A percentile compares a stretch with the other conserved stretches of the same genome.
phyloP scores from a whole-genome alignment of 495 filamentous ascomycete genomes.

The Tuber microsphaerosporum region DNA sequence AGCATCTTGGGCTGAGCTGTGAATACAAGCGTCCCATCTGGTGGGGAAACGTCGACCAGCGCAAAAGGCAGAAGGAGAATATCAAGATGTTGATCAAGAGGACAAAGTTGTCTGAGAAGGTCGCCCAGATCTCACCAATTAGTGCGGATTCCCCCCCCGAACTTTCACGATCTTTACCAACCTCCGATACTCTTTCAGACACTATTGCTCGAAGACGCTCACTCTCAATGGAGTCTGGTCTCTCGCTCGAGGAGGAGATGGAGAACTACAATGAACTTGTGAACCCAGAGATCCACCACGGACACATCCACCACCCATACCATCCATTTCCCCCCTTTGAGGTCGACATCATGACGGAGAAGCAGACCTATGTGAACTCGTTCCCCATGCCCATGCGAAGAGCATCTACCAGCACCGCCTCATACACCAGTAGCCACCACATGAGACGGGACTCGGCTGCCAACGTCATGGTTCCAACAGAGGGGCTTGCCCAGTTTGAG shows the following conservation, averaged over 20 bases:
- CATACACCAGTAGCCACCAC: slow-evolving; percentile 31
- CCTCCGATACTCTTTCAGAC: slow-evolving; percentile 70
- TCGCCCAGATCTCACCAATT: slow-evolving; percentile 50
- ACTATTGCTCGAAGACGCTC: slow-evolving; percentile 61
- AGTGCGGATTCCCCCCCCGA: slow-evolving; percentile 63
- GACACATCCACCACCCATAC: slow-evolving; percentile 47
- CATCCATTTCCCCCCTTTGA: slow-evolving; percentile 69
- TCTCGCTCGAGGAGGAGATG: slow-evolving; percentile 51
- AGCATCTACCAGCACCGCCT: slow-evolving; percentile 35
- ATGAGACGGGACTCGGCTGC: slow-evolving; percentile 35
- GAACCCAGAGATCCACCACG: slow-evolving; percentile 52
- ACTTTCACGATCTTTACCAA: slow-evolving; percentile 72
- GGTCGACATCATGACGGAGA: slow-evolving; percentile 80
- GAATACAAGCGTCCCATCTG: slow-evolving; percentile 95
- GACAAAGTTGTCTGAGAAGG: slow-evolving; percentile 86
- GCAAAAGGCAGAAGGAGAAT: slow-evolving; percentile 78
- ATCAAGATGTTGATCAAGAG: slow-evolving; percentile 97
- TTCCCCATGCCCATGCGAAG: slow-evolving; percentile 51
- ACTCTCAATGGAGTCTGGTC: slow-evolving; percentile 69
- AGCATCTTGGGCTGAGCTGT: slow-evolving; percentile 74
- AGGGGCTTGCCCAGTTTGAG: slow-evolving; percentile 25
- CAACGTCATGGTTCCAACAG: slow-evolving; percentile 21
- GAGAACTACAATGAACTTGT: slow-evolving; percentile 46
- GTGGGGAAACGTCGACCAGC: slow-evolving; percentile 88
- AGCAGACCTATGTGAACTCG: slow-evolving; percentile 90